Evolutionary conservation across 805 yeast genomes (phyloP).

Genomic region (Candida pseudoglaebosa): DNA sequence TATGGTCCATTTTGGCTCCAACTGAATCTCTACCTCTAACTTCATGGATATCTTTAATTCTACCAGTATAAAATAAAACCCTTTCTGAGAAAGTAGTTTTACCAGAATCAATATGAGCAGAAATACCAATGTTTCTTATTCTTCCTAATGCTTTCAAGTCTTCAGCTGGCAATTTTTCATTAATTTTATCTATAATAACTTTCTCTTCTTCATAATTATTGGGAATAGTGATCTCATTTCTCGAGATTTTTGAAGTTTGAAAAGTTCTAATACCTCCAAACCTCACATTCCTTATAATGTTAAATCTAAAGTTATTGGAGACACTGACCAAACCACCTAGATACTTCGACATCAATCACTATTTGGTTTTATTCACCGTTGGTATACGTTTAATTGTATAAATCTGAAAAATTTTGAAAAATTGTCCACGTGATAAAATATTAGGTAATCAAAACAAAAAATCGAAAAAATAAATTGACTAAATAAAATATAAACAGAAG

Average conservation of each 20-base stretch:
- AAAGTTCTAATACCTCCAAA: constrained; percentile 2
- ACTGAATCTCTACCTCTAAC: constrained; percentile 96
- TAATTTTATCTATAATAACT: constrained; percentile 58
- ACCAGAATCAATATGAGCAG: constrained; percentile 98
- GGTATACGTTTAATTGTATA: too few relatives aligned
- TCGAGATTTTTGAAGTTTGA: constrained; percentile 3
- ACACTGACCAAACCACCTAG: constrained; percentile 6
- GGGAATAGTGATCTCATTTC: constrained; percentile 19
- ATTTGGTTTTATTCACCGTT: background rate
- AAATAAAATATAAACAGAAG: background rate
- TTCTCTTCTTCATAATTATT: constrained; percentile 70
- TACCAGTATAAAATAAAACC: constrained; percentile 91
- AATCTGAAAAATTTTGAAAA: constrained; percentile 1
- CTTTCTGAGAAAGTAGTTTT: constrained; percentile 98
- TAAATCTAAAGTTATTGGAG: background rate
- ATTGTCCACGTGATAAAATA: background rate
- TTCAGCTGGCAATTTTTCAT: constrained; percentile 41
- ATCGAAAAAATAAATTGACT: background rate
- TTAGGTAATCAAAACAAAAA: too few relatives aligned
- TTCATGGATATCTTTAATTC: constrained; percentile 95
- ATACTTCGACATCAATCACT: constrained; percentile 10
- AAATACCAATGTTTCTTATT: constrained; percentile 92
- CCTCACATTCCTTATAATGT: background rate
- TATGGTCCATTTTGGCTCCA: constrained; percentile 99
- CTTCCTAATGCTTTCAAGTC: constrained; percentile 51